Evolutionary conservation across 2,329 filamentous ascomycete genomes (phyloP).

Genomic region (Colletotrichum tropicicola): DNA sequence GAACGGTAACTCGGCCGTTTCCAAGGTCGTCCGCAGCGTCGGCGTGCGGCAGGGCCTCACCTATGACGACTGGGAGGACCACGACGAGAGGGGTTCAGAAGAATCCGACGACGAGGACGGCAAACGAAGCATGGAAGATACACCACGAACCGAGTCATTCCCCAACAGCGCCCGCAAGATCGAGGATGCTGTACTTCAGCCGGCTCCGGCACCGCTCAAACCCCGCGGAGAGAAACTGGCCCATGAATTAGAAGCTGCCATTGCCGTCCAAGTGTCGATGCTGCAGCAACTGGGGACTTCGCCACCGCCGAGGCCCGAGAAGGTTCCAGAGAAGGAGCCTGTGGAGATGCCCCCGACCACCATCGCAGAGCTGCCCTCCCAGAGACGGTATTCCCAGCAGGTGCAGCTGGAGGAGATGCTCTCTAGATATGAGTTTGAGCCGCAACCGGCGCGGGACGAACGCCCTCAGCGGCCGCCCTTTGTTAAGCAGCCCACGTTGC

Average conservation of each 20-base stretch:
- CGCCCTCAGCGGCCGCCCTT: neutral
- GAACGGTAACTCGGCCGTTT: constrained; percentile 38
- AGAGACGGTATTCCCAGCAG: constrained; percentile 18
- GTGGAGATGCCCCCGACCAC: constrained; percentile 7
- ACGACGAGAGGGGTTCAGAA: constrained; percentile 25
- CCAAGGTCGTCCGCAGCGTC: constrained; percentile 37
- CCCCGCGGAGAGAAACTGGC: constrained; percentile 6
- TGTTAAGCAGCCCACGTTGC: constrained; percentile 7
- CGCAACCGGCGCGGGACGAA: constrained; percentile 5
- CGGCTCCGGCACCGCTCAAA: neutral
- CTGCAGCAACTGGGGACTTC: constrained; percentile 1
- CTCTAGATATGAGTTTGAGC: constrained; percentile 15
- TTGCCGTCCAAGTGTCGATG: constrained; percentile 16
- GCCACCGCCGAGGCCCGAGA: constrained; percentile 10
- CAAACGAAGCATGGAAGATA: neutral
- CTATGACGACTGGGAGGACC: constrained; percentile 36
- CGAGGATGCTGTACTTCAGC: neutral
- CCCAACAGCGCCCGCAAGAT: neutral
- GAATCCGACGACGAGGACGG: neutral
- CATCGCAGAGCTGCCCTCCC: constrained; percentile 17
- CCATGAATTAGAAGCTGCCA: constrained; percentile 16
- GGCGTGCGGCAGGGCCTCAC: constrained; percentile 37
- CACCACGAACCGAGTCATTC: constrained; percentile 5
- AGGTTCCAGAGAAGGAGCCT: neutral
- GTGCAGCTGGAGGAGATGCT: constrained; percentile 10